Conservation (phyloP, 1,284 basidiomycete species). For the Sanghuangporus weigelae region DNA sequence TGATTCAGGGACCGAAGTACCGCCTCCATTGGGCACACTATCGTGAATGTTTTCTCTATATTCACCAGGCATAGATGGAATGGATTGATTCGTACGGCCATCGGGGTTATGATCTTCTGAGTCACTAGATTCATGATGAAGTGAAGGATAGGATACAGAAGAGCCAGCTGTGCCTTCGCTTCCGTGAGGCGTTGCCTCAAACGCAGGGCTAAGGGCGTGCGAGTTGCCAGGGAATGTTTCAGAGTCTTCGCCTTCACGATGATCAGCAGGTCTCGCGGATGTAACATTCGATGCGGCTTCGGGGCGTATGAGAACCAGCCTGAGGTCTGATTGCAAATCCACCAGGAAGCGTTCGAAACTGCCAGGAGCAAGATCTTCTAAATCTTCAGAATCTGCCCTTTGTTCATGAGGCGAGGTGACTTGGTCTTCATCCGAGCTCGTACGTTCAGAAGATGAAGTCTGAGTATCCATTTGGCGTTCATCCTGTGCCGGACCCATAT, state of each 20-base stretch:
- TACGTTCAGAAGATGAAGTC: not conserved
- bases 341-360: constrained; percentile 74
- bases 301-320: constrained; percentile 42
- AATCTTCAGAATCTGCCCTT: constrained; percentile 25
- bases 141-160: too few species aligned
- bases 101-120: too few species aligned
- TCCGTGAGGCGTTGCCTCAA: too few species aligned
- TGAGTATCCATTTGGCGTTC: constrained; percentile 21
- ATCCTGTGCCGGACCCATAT: constrained; percentile 56
- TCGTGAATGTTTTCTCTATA: too few species aligned
- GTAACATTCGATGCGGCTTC: not conserved
- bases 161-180: too few species aligned
- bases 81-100: too few species aligned
- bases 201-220: too few species aligned
- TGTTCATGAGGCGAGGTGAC: constrained; percentile 7
- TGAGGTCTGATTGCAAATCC: constrained; percentile 65
- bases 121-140: too few species aligned
- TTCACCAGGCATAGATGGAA: too few species aligned
- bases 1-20: too few species aligned
- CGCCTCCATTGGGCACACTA: too few species aligned
- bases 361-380: constrained; percentile 43
- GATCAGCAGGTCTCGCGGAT: not conserved
- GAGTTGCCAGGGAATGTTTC: not conserved
- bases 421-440: constrained; percentile 1
- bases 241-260: not conserved